Evolutionary conservation across 441 rosid species (phyloP).

Genomic region (Omphalea diandra): DNA sequence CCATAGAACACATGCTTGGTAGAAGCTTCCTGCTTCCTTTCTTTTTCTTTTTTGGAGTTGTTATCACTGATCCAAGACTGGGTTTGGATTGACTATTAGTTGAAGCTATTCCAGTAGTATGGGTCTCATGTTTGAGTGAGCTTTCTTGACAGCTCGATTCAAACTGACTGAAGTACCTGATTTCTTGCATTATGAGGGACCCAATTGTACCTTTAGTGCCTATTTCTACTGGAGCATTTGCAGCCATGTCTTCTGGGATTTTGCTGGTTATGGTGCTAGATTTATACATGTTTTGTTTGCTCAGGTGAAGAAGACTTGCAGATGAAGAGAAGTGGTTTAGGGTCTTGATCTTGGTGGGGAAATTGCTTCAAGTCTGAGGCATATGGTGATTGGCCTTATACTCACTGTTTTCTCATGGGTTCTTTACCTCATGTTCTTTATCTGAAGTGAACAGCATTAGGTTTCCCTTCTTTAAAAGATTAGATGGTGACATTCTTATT

Average conservation of each 20-base stretch:
- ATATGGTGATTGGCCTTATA: conserved; percentile 29
- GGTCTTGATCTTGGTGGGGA: conserved; percentile 26
- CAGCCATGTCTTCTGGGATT: conserved; percentile 30
- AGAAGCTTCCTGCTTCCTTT: conserved; percentile 42
- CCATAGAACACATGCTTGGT: conserved; percentile 50
- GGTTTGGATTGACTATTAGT: conserved; percentile 30
- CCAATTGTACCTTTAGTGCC: conserved; percentile 61
- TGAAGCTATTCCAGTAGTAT: conserved; percentile 24
- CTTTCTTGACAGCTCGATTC: conserved; percentile 31
- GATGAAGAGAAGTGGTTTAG: conserved; percentile 25
- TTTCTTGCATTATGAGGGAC: conserved; percentile 54
- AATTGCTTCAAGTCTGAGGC: conserved; percentile 24
- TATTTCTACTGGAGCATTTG: conserved; percentile 40
- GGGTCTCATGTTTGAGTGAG: conserved; percentile 32
- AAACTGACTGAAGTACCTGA: conserved; percentile 44
- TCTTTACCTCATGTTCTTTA: conserved; percentile 41
- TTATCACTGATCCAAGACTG: conserved; percentile 22
- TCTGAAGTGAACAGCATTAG: conserved; percentile 28
- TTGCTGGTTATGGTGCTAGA: conserved; percentile 20
- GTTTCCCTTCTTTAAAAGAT: conserved; percentile 17
- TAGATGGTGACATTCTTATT: conserved; percentile 32
- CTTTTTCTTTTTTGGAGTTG: conserved; percentile 49
- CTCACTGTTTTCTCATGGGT: conserved; percentile 34
- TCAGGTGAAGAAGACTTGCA: conserved; percentile 25
- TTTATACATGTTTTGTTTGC: conserved; percentile 30